Base-by-base conservation (phyloP, 2,329 filamentous ascomycete genomes). In the Aspergillus phoenicis region DNA sequence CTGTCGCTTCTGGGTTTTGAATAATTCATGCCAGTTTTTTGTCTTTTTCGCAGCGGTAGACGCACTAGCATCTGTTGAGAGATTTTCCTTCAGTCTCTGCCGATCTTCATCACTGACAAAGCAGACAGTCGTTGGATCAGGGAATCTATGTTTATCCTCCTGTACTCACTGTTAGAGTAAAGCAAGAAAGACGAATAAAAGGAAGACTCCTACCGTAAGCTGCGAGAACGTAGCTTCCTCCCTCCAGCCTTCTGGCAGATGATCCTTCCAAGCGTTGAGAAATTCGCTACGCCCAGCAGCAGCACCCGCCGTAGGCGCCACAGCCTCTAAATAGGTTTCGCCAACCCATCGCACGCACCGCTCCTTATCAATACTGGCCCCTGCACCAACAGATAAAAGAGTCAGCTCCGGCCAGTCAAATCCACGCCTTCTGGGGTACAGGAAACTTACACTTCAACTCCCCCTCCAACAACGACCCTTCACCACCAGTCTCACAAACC, bases 1-100 rank as follows among this genome's bases (percentile, higher is more conserved):
- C 58, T 68, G 66, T 59, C 70, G 17, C 17, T 17, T 75, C 58
- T 73, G 68, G 55, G 66, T 71, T 63, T 76, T 77, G 64, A 80
- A 78, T 55, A 77, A 68, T 64, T 80, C 78, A 63, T 80, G 78
- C 78, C 78, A 80, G 45, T 79, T 80, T 56, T 77, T 70, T 38
- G 73, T 68, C 57, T 71, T 73, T 61, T 77, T 78, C 20, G 68
- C 71, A 52, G 69, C 63, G 8, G 69, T 63, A 3, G 66, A 68
- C 28, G 67, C 64, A 28, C 65, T 67, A 10, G 67, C 62, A 55
- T 70, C 65, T 57, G 57, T 58, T 11, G 66, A 62, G 48, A 65
- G 58, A 57, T 69, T 68, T 56, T 71, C 71, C 57, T 65, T 70
- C 6, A 60, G 45, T 52, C 70, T 71, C 28, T 74, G 67, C 33